A percentile compares a stretch with the other conserved stretches of the same genome.
These are phyloP conservation scores for Pichia occidentalis DNA, from an alignment of 805 yeast species.

Conservation along the genomic window DNA sequence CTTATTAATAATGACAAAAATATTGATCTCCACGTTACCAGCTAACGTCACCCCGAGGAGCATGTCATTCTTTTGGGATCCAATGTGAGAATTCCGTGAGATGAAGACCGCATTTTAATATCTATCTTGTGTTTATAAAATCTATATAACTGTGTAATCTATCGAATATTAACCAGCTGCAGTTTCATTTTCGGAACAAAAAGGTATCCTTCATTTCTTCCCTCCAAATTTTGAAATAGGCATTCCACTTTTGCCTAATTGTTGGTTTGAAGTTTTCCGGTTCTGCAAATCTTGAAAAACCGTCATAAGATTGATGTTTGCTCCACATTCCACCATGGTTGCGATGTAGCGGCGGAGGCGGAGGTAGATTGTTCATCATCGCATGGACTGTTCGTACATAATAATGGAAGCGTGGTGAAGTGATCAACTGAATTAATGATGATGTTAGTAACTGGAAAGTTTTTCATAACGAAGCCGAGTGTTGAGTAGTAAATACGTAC, in stretches of 20 bases:
- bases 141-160: not conserved
- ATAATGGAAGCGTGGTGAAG: conserved; percentile 52
- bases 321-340: not conserved
- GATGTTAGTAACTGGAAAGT: not conserved
- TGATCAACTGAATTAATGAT: conserved; percentile 38
- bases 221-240: conserved; percentile 50
- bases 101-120: conserved; percentile 20
- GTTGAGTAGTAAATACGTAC: conserved; percentile 2
- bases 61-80: conserved; percentile 50
- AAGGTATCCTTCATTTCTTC: conserved; percentile 55
- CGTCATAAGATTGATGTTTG: not conserved
- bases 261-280: conserved; percentile 54
- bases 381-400: conserved; percentile 61
- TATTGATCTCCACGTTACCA: conserved; percentile 65
- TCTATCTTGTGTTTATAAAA: conserved; percentile 10
- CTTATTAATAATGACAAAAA: conserved; percentile 69
- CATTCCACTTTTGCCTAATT: conserved; percentile 47
- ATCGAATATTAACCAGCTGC: not conserved
- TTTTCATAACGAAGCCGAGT: no score
- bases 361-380: conserved; percentile 52
- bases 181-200: conserved; percentile 35
- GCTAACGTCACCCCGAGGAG: conserved; percentile 72
- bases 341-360: conserved; percentile 31
- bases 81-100: conserved; percentile 30
- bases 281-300: no score